Evolutionary conservation across 257 asterid genomes (phyloP).

Genomic region (Salvia miltiorrhiza): DNA sequence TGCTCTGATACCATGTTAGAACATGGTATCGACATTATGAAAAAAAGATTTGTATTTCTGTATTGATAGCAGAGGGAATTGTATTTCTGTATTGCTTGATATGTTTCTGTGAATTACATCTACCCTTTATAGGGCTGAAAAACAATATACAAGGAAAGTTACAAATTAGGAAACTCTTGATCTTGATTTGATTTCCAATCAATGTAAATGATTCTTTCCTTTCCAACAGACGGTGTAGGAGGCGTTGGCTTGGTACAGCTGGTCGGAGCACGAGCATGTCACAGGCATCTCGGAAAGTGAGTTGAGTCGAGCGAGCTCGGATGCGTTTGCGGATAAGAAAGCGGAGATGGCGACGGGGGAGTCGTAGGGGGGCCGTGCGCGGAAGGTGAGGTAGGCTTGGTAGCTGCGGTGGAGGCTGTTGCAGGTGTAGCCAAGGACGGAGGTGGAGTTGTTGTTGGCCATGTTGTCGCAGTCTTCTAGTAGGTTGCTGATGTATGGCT

Average conservation of each 20-base stretch:
- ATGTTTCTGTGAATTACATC: no score
- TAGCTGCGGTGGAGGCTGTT: conserved; percentile 53
- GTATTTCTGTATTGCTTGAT: no score
- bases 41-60: no score
- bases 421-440: conserved; percentile 73
- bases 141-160: no score
- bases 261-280: conserved; percentile 74
- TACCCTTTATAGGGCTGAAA: no score
- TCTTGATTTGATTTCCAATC: no score
- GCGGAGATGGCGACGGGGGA: conserved; percentile 58
- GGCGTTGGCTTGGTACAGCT: conserved; percentile 49
- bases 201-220: no score
- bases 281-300: conserved; percentile 57
- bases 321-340: conserved; percentile 39
- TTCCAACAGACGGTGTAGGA: no score
- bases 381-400: conserved; percentile 74
- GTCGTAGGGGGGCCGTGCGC: conserved; percentile 49
- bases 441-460: conserved; percentile 32
- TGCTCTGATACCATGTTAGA: no score
- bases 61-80: no score
- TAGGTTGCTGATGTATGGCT: conserved; percentile 50
- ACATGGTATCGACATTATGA: no score
- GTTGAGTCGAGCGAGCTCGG: conserved; percentile 55
- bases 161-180: no score
- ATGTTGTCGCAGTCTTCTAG: conserved; percentile 24